These are phyloP conservation scores for Roridomyces roridus DNA, from an alignment of 768 basidiomycete genomes.

Conservation along the genomic window DNA sequence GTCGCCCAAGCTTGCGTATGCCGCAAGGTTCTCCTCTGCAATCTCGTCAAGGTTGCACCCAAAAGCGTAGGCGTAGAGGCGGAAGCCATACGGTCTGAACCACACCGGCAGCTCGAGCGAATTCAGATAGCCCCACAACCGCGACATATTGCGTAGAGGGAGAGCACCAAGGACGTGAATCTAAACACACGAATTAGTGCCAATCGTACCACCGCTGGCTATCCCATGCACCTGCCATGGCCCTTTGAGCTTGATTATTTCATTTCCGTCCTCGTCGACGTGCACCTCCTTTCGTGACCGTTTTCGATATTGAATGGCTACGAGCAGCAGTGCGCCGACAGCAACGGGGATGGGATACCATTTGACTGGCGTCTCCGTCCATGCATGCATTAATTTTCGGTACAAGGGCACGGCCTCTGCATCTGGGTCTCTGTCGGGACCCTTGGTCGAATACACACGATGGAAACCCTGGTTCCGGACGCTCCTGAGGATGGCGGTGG, in stretches of 20 bases:
- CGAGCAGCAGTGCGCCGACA: slow-evolving; percentile 87
- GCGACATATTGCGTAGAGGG: slow-evolving; percentile 93
- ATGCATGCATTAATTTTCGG: slow-evolving; percentile 73
- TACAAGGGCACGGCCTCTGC: slow-evolving; percentile 52
- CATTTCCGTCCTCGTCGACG: slow-evolving; percentile 84
- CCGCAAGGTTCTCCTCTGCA: slow-evolving; percentile 75
- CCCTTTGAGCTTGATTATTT: slow-evolving; percentile 81
- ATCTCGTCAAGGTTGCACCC: slow-evolving; percentile 95
- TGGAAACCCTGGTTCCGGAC: slow-evolving; percentile 26
- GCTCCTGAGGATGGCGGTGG: slow-evolving; percentile 50
- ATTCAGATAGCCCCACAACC: slow-evolving; percentile 96
- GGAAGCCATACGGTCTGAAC: slow-evolving; percentile 91
- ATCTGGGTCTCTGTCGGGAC: slow-evolving; percentile 23
- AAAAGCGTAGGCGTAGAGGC: slow-evolving; percentile 85
- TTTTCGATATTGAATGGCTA: slow-evolving; percentile 77
- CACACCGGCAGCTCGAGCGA: slow-evolving; percentile 92
- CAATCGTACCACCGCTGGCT: background rate
- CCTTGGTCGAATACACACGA: slow-evolving; percentile 20
- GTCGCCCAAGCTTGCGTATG: slow-evolving; percentile 87
- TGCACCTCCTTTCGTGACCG: slow-evolving; percentile 69
- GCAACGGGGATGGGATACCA: slow-evolving; percentile 96
- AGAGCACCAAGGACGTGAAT: slow-evolving; percentile 97
- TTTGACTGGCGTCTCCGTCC: slow-evolving; percentile 87
- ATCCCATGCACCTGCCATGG: slow-evolving; percentile 83
- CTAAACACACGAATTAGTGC: slow-evolving; percentile 42